A percentile compares a stretch with the other conserved stretches of the same genome.
These are phyloP conservation scores for Ophiocordyceps australis DNA, from an alignment of 2,329 filamentous ascomycete species.

Conservation along the genomic window DNA sequence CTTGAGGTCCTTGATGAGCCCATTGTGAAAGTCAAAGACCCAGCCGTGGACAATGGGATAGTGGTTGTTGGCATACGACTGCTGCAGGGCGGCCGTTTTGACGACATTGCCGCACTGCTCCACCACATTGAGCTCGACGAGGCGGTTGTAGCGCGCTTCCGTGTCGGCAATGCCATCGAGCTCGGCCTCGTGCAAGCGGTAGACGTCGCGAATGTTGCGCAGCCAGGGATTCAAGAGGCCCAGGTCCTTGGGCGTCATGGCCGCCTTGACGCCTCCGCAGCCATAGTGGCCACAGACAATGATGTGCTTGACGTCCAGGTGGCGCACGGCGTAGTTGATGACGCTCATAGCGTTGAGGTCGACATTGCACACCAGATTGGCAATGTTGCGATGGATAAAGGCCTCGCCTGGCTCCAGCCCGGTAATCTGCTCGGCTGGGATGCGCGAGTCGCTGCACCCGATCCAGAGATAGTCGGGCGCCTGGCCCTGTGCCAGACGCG, in stretches of 20 bases:
- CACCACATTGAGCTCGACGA: slow-evolving; percentile 72
- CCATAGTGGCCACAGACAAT: slow-evolving; percentile 66
- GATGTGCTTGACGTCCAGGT: slow-evolving; percentile 68
- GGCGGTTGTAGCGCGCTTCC: slow-evolving; percentile 42
- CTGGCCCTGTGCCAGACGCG: slow-evolving; percentile 44
- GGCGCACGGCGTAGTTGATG: slow-evolving; percentile 70
- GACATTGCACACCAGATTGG: slow-evolving; percentile 65
- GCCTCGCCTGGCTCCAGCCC: slow-evolving; percentile 75
- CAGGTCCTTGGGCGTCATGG: slow-evolving; percentile 52
- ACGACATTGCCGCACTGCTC: slow-evolving; percentile 63
- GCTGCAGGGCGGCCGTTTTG: slow-evolving; percentile 65
- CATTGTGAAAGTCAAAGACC: slow-evolving; percentile 54
- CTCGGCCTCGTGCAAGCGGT: slow-evolving; percentile 52
- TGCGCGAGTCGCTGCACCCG: slow-evolving; percentile 77
- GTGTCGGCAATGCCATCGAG: slow-evolving; percentile 44
- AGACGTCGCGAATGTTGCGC: slow-evolving; percentile 57
- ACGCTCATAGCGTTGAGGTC: slow-evolving; percentile 70
- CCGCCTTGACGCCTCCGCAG: slow-evolving; percentile 60
- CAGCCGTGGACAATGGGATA: slow-evolving; percentile 57
- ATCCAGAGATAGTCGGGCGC: slow-evolving; percentile 67
- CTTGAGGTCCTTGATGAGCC: slow-evolving; percentile 45
- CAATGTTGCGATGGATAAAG: slow-evolving; percentile 90
- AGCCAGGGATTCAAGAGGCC: slow-evolving; percentile 59
- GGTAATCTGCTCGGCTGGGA: slow-evolving; percentile 79
- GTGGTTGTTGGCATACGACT: slow-evolving; percentile 42